Percentiles rank a stretch among this genome's conserved stretches.
These are phyloP conservation scores for Candida sonorensis DNA, from an alignment of 805 yeast genomes.

Conservation along the genomic window DNA sequence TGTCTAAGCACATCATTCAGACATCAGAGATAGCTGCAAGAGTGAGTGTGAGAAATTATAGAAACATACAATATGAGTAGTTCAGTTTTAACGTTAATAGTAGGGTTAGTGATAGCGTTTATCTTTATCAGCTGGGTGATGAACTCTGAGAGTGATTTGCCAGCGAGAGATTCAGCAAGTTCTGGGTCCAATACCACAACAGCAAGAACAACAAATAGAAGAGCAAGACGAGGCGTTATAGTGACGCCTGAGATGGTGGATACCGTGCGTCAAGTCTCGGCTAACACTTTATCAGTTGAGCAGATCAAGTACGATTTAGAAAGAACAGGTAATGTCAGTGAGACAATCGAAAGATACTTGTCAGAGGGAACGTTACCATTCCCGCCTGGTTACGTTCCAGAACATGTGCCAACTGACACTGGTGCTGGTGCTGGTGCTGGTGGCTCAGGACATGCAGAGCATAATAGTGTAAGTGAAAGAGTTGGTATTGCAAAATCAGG, in stretches of 20 bases:
- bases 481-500: no score
- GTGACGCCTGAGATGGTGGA: constrained; percentile 74
- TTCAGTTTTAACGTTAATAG: constrained; percentile 46
- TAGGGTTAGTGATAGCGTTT: constrained; percentile 44
- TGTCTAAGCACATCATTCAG: no score
- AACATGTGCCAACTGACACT: constrained; percentile 1
- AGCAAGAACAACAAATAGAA: no score
- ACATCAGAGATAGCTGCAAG: no score
- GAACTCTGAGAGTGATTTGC: constrained; percentile 37
- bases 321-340: constrained; percentile 73
- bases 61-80: no score
- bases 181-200: no score
- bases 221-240: constrained; percentile 9
- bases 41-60: no score
- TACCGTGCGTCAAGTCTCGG: constrained; percentile 78
- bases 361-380: constrained; percentile 51
- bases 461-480: no score
- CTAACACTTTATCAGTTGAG: constrained; percentile 48
- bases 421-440: no score
- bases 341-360: constrained; percentile 67
- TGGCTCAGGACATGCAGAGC: no score
- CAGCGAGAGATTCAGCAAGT: background rate
- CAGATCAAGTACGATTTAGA: constrained; percentile 73
- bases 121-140: constrained; percentile 61
- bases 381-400: constrained; percentile 8